These are phyloP conservation scores for Komagataella pseudopastoris DNA, from an alignment of 805 yeast genomes.

Conservation along the genomic window DNA sequence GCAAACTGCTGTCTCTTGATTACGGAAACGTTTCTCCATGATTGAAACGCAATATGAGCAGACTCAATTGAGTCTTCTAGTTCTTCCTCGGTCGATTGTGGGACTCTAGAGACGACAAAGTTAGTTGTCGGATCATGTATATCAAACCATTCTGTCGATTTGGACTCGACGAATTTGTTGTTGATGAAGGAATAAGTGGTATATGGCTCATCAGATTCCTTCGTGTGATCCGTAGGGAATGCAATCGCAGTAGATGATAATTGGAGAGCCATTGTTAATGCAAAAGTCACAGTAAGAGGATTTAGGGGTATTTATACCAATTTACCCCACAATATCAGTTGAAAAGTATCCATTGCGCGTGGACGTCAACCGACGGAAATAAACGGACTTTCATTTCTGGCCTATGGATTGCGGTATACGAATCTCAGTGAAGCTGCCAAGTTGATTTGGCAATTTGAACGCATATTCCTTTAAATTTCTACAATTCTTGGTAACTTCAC, in stretches of 20 bases:
- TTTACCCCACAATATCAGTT: not conserved
- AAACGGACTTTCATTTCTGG: not conserved
- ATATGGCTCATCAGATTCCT: slow-evolving; percentile 25
- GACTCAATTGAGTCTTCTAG: slow-evolving; percentile 50
- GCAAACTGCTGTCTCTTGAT: slow-evolving; percentile 47
- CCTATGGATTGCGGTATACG: not conserved
- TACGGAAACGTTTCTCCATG: slow-evolving; percentile 37
- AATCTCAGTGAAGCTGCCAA: too few relatives aligned
- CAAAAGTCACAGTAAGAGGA: not conserved
- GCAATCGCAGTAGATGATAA: slow-evolving; percentile 20
- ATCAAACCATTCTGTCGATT: slow-evolving; percentile 47
- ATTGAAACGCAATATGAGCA: slow-evolving; percentile 47
- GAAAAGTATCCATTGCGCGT: not conserved
- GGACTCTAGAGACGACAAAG: slow-evolving; percentile 50
- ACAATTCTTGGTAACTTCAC: too few relatives aligned
- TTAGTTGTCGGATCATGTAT: slow-evolving; percentile 70
- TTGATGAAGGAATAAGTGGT: slow-evolving; percentile 36
- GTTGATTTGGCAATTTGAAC: too few relatives aligned
- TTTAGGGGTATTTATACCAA: not conserved
- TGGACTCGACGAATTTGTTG: slow-evolving; percentile 35
- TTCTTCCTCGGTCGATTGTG: slow-evolving; percentile 58
- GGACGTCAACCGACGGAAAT: not conserved
- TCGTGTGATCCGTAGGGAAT: slow-evolving; percentile 28
- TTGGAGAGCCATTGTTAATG: slow-evolving; percentile 2
- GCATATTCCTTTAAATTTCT: too few relatives aligned